Base-by-base conservation (phyloP, 768 basidiomycete genomes). In the Dendrothele bispora region DNA sequence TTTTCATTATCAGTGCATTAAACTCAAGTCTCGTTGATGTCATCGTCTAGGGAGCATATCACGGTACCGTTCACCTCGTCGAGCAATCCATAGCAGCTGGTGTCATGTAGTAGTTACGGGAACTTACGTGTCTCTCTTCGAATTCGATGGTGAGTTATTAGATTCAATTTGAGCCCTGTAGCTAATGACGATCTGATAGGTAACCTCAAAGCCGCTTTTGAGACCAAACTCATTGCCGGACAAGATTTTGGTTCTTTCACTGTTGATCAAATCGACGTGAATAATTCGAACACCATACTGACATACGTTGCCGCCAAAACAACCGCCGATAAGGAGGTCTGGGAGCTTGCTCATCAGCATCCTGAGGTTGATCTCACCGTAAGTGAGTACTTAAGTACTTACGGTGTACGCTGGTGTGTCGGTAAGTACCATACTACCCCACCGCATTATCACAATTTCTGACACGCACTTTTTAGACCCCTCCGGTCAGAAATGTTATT, bases 11-110 rank as follows among this genome's bases (percentile, higher is more conserved):
- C 32, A 11, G 20, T 12, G n/a, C 6, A 20, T 5, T 44, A 5
- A 14, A n/a, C n/a, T n/a, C n/a, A n/a, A 20, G 30, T 20, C 21
- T 20, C 2, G 15, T 11, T 12, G 35, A 15, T 32, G 18, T 8
- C 18, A 22, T 12, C 6, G 25, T 22, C 6, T 20, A 46, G 45
- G 45, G 48, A 10, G 43, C 50, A 27, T 46, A 46, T 30, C 34
- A 51, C 7, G 50, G 50, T 15, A 38, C 50, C 14, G 17, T 51
- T 17, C 10, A 37, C 32, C 22, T 49, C 36, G 26, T 57, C 22
- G 34, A 45, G 7, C 53, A 57, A 22, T 57, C 43, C n/a, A 24
- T 46, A 17, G 28, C 35, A 14, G 45, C 43, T 7, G 50, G 50
- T 15, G 37, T 51, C 2, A 51, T 39, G 50, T 53, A 30, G 39